These are phyloP conservation scores for Calonectria naviculata DNA, from an alignment of 2,329 filamentous ascomycete genomes.

Conservation along the genomic window DNA sequence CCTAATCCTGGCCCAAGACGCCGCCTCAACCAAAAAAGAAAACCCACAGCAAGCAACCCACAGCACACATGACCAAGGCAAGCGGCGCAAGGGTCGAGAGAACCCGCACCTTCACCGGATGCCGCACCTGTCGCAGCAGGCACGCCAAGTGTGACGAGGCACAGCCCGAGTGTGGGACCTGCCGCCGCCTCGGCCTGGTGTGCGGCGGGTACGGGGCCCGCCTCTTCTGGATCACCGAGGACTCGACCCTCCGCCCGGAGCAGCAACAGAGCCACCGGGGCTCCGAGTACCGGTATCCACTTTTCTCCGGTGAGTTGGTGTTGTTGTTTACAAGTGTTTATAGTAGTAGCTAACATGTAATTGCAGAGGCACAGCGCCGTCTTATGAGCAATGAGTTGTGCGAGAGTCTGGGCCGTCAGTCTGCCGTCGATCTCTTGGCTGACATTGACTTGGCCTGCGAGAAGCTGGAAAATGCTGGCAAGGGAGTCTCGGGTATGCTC, in stretches of 20 bases:
- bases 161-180: conserved; percentile 52
- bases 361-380: conserved; percentile 34
- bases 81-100: conserved; percentile 30
- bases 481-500: conserved; percentile 5
- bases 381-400: conserved; percentile 44
- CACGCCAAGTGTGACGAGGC: conserved; percentile 59
- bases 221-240: conserved; percentile 44
- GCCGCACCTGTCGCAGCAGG: conserved; percentile 48
- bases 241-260: conserved; percentile 34
- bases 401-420: conserved; percentile 42
- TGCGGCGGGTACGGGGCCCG: conserved; percentile 54
- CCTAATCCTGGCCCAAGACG: conserved; percentile 24
- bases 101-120: conserved; percentile 47
- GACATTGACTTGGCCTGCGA: conserved; percentile 40
- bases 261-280: conserved; percentile 38
- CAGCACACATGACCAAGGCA: conserved; percentile 29
- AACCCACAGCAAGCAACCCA: not conserved
- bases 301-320: conserved; percentile 50
- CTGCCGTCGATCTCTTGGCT: conserved; percentile 33
- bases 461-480: conserved; percentile 10
- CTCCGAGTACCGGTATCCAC: conserved; percentile 52
- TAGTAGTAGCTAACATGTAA: no score
- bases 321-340: not conserved
- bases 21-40: not conserved
- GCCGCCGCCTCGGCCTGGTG: conserved; percentile 44